Base-by-base conservation (phyloP, 1,139 yeast genomes). In the Arxiozyma slooffiae region DNA sequence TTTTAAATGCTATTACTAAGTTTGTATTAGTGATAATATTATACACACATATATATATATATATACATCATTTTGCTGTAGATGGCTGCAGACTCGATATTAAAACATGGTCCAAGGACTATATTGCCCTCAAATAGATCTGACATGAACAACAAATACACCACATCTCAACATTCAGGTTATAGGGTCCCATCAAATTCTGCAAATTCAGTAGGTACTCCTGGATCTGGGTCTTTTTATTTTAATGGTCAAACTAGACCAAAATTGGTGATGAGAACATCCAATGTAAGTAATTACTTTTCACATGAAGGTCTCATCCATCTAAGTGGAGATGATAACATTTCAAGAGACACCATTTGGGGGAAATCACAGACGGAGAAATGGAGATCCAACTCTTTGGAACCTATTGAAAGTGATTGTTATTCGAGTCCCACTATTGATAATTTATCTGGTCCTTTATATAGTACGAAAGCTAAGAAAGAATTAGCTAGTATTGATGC, bases 401-500 rank as follows among this genome's bases (percentile, higher is more conserved):
- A 42, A 34, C 38, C 45, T 16, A 38, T 38, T n/a, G 37, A 45
- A 18, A 45, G 47, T 17, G 42, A 38, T 11, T 20, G 26, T 26
- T 38, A 45, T 17, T 18, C 24, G 22, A 26, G 37, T 8, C 37
- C 47, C 4, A 6, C 21, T 24, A 4, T 20, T 16, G 37, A 18
- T 9, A 42, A 37, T 21, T 48, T 47, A 3, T 53, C 64, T 2
- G 66, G 65, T 4, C 53, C 58, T 11, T 21, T 52, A 14, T 61
- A 58, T 46, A 51, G 55, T 16, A 44, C 52, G 2, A 52, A 55
- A 26, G 53, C 55, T 7, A 50, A 55, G 20, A 58, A 57, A 45
- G 69, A 65, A 43, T 50, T 65, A 16, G 55, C 69, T 1, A 65
- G 69, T 54, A 59, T 65, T 11, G 67, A 63, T 48, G 62, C 60